Evolutionary conservation across 768 basidiomycete genomes (phyloP).

Genomic region (Suillus lakei): DNA sequence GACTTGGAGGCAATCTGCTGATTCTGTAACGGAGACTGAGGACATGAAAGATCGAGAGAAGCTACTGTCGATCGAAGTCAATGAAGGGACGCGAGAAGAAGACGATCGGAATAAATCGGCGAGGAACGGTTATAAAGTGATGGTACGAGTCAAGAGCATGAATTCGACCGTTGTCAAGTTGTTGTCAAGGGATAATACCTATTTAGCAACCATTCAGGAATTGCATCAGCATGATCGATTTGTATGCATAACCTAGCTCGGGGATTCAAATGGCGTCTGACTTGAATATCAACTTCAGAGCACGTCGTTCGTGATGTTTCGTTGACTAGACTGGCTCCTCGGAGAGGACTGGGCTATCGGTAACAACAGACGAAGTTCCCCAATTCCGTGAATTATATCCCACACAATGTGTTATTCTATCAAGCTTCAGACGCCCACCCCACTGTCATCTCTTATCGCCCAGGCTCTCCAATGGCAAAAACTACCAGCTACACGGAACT

Average conservation of each 20-base stretch:
- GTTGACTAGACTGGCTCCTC: neutral
- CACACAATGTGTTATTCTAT: neutral
- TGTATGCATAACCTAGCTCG: neutral
- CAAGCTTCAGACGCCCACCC: neutral
- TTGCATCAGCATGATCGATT: neutral
- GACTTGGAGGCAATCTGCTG: constrained; percentile 64
- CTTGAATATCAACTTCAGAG: neutral
- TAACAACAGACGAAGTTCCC: neutral
- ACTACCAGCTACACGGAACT: neutral
- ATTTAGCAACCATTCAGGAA: too few species aligned
- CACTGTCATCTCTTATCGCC: neutral
- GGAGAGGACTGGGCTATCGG: neutral
- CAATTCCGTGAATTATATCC: neutral
- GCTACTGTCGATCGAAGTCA: neutral
- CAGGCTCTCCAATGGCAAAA: neutral
- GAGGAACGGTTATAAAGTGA: neutral
- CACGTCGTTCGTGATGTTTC: neutral
- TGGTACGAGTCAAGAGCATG: constrained; percentile 11
- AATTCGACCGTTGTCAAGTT: constrained; percentile 1
- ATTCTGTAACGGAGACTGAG: constrained; percentile 41
- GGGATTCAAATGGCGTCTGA: neutral
- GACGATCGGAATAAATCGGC: neutral
- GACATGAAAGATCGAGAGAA: constrained; percentile 23
- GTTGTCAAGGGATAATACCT: neutral
- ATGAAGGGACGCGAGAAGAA: constrained; percentile 1